Evolutionary conservation across 345 rosid genomes (phyloP), one percentile per base, ranked within the genome.

Genomic region (Lepidium aucheri): DNA sequence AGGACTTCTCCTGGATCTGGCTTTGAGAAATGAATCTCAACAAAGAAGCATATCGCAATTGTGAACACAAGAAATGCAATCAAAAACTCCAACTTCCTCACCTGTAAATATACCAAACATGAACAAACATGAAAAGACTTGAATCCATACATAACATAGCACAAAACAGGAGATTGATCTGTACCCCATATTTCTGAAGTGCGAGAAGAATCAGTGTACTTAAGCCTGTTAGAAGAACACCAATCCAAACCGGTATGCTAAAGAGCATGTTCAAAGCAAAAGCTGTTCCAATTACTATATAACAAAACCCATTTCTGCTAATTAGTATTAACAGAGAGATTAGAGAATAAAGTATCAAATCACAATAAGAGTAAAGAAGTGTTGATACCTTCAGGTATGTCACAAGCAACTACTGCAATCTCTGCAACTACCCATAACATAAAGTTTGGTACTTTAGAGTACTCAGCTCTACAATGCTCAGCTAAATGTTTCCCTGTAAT

Each of bases 231-330:
- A 90, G 79, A 70, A 93, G 96, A 68, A 90, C 98, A 61, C 96
- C 98, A 58, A 84, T 79, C 98, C 98, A 93, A 2, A 93, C 74
- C 0, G 96, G 95, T 74, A 88, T 83, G 34, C 71, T 83, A 77
- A 93, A 93, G 68, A 93, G 92, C 97, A 93, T 90, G 80, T 93
- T 93, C 74, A 93, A 72, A 11, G 97, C 98, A 80, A 90, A 93
- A 44, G 98, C 95, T 17, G 97, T 93, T 60, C 98, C 97, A 42
- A 93, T 93, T 57, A 93, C 97, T 93, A 74, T 43, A 78, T 49
- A 78, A 58, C 66, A 4, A 1, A 60, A 41, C 41, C 0, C 0
- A 16, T 38, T 13, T 26, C 7, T 55, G 18, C 20, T 18, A 59
- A 41, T 39, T 59, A 67, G 51, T 32, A 32, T 20, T 13, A 28